Evolutionary conservation across 768 basidiomycete genomes (phyloP).

Genomic region (Asterophora lycoperdoides): DNA sequence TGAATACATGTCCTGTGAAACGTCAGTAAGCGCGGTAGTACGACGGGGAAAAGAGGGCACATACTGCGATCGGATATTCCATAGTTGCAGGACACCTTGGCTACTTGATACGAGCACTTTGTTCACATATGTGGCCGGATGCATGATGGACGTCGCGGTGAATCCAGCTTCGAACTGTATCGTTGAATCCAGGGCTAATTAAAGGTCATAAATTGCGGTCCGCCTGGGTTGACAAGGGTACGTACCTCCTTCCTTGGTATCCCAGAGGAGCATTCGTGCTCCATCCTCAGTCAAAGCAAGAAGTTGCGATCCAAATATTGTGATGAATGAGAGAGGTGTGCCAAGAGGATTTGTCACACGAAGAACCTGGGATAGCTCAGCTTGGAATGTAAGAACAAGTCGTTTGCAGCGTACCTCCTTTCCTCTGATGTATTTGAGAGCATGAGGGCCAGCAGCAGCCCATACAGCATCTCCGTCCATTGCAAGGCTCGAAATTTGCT

Average conservation of each 20-base stretch:
- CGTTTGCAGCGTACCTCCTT: constrained; percentile 58
- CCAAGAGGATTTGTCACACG: constrained; percentile 64
- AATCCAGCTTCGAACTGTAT: constrained; percentile 82
- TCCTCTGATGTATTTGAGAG: constrained; percentile 80
- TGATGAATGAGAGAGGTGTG: constrained; percentile 54
- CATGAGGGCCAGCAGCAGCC: constrained; percentile 62
- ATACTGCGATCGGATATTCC: constrained; percentile 86
- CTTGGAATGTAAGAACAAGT: background rate
- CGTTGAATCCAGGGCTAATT: constrained; percentile 56
- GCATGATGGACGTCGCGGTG: constrained; percentile 79
- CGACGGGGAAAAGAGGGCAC: constrained; percentile 18
- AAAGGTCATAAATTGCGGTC: constrained; percentile 12
- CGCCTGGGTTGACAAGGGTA: background rate
- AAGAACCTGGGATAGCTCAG: constrained; percentile 38
- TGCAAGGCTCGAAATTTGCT: constrained; percentile 68
- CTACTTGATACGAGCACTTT: constrained; percentile 84
- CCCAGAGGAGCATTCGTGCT: constrained; percentile 73
- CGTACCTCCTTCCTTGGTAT: constrained; percentile 52
- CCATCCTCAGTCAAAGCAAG: constrained; percentile 81
- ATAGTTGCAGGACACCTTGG: constrained; percentile 84
- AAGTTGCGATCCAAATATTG: constrained; percentile 78
- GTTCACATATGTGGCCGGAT: constrained; percentile 96
- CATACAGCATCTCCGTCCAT: constrained; percentile 88
- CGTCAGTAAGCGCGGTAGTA: background rate
- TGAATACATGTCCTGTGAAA: constrained; percentile 74